These are phyloP conservation scores for Fusarium equiseti DNA, from an alignment of 2,329 filamentous ascomycete genomes.

Conservation along the genomic window DNA sequence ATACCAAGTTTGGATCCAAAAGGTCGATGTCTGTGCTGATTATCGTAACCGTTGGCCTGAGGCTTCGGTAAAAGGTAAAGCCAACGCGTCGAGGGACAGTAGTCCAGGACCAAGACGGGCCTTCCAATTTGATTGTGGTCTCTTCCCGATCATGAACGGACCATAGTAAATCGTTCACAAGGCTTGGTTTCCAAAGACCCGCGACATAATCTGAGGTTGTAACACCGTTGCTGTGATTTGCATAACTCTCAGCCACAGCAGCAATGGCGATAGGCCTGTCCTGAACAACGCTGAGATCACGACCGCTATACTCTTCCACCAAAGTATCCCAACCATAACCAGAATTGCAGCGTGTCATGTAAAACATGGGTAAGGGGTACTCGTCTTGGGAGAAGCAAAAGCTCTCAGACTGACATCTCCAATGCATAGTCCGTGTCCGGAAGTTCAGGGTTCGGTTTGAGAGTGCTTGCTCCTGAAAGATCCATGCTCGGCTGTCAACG, in stretches of 20 bases:
- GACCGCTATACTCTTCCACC: background rate
- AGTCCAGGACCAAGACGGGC: background rate
- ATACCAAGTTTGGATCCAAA: background rate
- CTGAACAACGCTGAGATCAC: background rate
- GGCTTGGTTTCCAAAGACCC: background rate
- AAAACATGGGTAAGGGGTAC: no score
- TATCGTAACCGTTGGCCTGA: background rate
- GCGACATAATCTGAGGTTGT: background rate
- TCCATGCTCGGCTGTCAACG: background rate
- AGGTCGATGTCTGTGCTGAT: background rate
- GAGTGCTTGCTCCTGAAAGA: background rate
- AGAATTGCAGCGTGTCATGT: no score
- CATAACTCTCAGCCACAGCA: background rate
- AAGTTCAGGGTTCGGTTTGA: background rate
- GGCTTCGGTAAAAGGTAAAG: no score
- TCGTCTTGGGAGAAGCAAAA: background rate
- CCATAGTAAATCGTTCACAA: background rate
- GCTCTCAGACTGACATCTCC: background rate
- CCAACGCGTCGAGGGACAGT: background rate
- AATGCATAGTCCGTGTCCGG: background rate
- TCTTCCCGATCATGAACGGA: background rate
- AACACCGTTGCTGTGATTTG: accelerated
- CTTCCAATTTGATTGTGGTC: background rate
- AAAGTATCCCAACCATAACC: no score
- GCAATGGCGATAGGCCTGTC: background rate